Base-by-base conservation (phyloP, 2,329 filamentous ascomycete species). In the Bipolaris oryzae region DNA sequence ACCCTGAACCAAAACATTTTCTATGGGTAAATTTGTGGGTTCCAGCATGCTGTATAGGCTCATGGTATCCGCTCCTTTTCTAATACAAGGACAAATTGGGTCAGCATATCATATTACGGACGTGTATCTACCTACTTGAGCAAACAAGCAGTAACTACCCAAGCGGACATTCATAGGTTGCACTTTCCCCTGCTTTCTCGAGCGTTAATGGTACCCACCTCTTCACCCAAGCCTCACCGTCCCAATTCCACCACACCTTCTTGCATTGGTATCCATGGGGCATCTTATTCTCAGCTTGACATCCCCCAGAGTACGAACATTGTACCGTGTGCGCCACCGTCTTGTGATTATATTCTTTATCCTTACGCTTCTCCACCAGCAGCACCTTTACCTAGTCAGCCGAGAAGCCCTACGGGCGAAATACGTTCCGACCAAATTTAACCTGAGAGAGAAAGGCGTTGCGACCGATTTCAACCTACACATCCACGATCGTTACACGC, bases 361-460 rank as follows among this genome's bases (percentile, higher is more conserved):
- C n/a, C n/a, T 62, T 4, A 42, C 55, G 11, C 31, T 71, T 5
- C 52, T 66, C 11, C 52, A 63, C 11, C 66, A 69, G 43, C 62
- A 70, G 20, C 56, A 59, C 6, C 57, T 68, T 34, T 69, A 58
- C 37, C 50, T 53, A 28, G 35, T 53, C 20, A 68, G 64, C 37
- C 66, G 58, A 41, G 18, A 63, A 15, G 57, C 67, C 7, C 64
- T 70, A 2, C 48, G 38, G 2, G 62, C 57, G 9, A 72, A 72
- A 51, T 72, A 69, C 43, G 55, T 64, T 2, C 53, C 64, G 6
- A 70, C 69, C 10, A 13, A 49, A 2, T 66, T 71, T 39, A 16
- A 35, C 9, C 63, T 70, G 1, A 47, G 38, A 2, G 62, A 56
- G 9, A 72, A 72, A 50, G 71, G 66, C 45, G 55, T 64, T 2